Conservation (phyloP, 305 asterid genomes). For the Plantago lanceolata region DNA sequence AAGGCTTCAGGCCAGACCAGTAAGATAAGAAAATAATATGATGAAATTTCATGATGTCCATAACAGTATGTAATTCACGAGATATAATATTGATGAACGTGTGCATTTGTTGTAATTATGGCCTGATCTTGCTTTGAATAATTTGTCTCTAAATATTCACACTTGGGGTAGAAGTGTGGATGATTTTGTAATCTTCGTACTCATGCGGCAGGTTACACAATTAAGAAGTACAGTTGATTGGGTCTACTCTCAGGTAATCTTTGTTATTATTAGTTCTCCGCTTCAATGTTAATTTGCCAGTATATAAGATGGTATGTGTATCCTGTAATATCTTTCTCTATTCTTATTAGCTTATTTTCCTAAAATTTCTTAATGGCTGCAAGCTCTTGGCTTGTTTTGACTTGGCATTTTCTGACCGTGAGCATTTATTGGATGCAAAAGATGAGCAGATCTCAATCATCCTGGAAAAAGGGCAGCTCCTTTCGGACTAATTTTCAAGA, state of each 20-base stretch:
- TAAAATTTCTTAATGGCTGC: not conserved
- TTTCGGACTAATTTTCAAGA: slow-evolving; percentile 62
- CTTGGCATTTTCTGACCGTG: slow-evolving; percentile 34
- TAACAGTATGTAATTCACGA: no score
- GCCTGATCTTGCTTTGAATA: not conserved
- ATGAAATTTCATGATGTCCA: no score
- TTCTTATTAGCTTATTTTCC: not conserved
- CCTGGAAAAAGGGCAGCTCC: slow-evolving; percentile 53
- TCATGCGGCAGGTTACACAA: slow-evolving; percentile 56
- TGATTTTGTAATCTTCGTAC: slow-evolving; percentile 1
- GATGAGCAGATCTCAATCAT: slow-evolving; percentile 70
- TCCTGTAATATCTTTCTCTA: not conserved
- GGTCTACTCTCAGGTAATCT: slow-evolving; percentile 65
- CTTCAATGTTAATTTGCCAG: slow-evolving; percentile 1
- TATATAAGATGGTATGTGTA: not conserved
- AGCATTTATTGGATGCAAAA: slow-evolving; percentile 37
- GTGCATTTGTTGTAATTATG: no score
- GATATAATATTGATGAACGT: not conserved
- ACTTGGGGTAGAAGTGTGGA: slow-evolving; percentile 6
- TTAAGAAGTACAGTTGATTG: slow-evolving; percentile 60
- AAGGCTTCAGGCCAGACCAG: not conserved
- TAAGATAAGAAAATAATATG: no score
- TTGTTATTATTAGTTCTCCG: slow-evolving; percentile 18
- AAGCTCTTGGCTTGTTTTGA: slow-evolving; percentile 11
- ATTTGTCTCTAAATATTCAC: not conserved